A percentile compares a stretch with the other conserved stretches of the same genome.
These are phyloP conservation scores for Flaveria ramosissima DNA, from an alignment of 129 eudicot species.

Conservation along the genomic window DNA sequence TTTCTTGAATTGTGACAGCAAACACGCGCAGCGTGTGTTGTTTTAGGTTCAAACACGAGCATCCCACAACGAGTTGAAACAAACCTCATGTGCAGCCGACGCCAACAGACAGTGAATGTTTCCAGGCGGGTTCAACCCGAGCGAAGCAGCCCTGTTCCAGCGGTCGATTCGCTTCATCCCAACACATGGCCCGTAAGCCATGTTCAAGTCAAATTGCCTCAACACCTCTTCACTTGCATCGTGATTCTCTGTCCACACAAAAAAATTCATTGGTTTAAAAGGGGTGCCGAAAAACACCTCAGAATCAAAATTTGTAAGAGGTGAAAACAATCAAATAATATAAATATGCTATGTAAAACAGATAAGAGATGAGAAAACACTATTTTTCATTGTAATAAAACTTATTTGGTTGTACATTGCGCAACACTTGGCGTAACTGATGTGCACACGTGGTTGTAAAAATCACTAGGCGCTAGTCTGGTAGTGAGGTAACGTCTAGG, in stretches of 20 bases:
- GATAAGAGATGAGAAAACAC: too few species aligned
- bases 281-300: too few species aligned
- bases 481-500: too few species aligned
- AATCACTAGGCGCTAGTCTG: too few species aligned
- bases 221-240: conserved; percentile 69
- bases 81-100: conserved; percentile 31
- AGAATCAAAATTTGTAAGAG: too few species aligned
- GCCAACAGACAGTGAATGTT: conserved; percentile 48
- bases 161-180: conserved; percentile 80
- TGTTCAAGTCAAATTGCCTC: conserved; percentile 90
- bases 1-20: not conserved
- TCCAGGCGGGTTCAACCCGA: conserved; percentile 73
- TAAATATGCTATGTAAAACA: too few species aligned
- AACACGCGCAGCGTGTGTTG: not conserved
- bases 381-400: too few species aligned
- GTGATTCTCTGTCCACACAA: conserved; percentile 54
- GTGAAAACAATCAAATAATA: too few species aligned
- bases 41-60: conserved; percentile 52
- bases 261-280: too few species aligned
- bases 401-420: too few species aligned
- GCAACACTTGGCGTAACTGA: too few species aligned
- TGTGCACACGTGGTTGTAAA: too few species aligned
- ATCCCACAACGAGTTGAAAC: conserved; percentile 67
- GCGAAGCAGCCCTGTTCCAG: conserved; percentile 67
- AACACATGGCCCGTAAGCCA: conserved; percentile 81